A percentile compares a stretch with the other conserved stretches of the same genome.
These are phyloP conservation scores for Boletellus emodensis DNA, from an alignment of 768 basidiomycete species.

Conservation along the genomic window DNA sequence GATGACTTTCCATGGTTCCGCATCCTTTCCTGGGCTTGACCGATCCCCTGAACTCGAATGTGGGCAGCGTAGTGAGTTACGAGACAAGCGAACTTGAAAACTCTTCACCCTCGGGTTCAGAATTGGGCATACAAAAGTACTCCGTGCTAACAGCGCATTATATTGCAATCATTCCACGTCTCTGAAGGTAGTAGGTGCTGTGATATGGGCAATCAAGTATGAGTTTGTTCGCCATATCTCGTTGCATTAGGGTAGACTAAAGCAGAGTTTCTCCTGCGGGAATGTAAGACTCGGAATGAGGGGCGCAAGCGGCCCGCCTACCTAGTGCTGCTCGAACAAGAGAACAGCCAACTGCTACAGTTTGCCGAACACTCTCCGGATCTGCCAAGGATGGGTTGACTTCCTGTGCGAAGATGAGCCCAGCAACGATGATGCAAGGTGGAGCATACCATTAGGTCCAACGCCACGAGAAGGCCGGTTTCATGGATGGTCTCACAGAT, in stretches of 20 bases:
- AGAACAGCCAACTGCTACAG: conserved; percentile 87
- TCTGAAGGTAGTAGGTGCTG: background rate
- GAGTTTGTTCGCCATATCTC: conserved; percentile 1
- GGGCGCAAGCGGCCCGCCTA: conserved; percentile 33
- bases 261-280: conserved; percentile 33
- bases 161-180: background rate
- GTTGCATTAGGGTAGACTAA: conserved; percentile 12
- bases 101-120: too few relatives aligned
- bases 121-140: too few relatives aligned
- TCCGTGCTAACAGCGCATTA: too few relatives aligned
- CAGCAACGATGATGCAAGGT: background rate
- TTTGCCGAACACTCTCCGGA: conserved; percentile 70
- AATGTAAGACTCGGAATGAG: conserved; percentile 4
- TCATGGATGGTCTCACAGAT: conserved; percentile 91
- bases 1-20: background rate
- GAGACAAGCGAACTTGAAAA: background rate
- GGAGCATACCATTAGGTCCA: conserved; percentile 84
- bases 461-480: conserved; percentile 85
- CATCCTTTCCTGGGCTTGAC: too few relatives aligned
- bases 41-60: too few relatives aligned
- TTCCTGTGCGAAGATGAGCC: conserved; percentile 50
- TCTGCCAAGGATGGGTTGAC: conserved; percentile 94
- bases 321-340: conserved; percentile 80
- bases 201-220: background rate
- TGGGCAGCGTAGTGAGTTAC: background rate